Evolutionary conservation across 1,284 basidiomycete species (phyloP), one percentile per base, ranked within the genome.

Genomic region (Leccinum pallidistipes): DNA sequence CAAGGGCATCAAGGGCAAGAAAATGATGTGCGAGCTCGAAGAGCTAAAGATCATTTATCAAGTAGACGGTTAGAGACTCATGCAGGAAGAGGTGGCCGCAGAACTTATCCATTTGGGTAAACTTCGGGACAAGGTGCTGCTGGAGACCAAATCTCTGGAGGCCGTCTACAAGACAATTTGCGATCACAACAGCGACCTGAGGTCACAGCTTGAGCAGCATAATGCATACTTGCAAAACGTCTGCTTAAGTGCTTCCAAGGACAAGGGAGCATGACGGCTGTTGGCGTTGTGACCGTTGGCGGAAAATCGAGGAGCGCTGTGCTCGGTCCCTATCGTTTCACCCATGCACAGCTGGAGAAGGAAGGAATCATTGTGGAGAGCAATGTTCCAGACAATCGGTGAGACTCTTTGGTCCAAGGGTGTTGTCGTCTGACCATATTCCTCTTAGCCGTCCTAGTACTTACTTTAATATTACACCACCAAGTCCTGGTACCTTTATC

Each of bases 321-420:
- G 14, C 85, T 97, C 56, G 97, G 97, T 3, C 97, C 97, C 14
- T 98, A 97, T 78, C 86, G 96, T 64, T 99, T 98, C 74, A 98
- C 96, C 3, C 97, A 99, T 75, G 91, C 92, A 38, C 97, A 99
- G 77, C 81, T 99, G 71, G 97, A 99, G 81, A 99, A 98, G 79
- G 97, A 99, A 78, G 95, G 95, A n/a, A 96, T 99, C 70, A 98
- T 99, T 70, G 92, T 97, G 56, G 95, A 98, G 76, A 97, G 94
- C 73, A 98, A 97, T 75, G 97, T 99, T 49, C 97, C 97, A 3
- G 97, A 98, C 75, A 98, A 97, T 73, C 81, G 95, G 94, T 93
- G 65, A 76, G 88, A 78, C 56, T 36, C 29, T 56, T 27, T 5
- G n/a, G 24, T 34, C 56, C 43, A 47, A 12, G 43, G 52, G 49